Percentiles rank a stretch among this genome's conserved stretches.
Evolutionary conservation across 805 yeast species (phyloP).

Genomic region (Dipodascus geniculatus): DNA sequence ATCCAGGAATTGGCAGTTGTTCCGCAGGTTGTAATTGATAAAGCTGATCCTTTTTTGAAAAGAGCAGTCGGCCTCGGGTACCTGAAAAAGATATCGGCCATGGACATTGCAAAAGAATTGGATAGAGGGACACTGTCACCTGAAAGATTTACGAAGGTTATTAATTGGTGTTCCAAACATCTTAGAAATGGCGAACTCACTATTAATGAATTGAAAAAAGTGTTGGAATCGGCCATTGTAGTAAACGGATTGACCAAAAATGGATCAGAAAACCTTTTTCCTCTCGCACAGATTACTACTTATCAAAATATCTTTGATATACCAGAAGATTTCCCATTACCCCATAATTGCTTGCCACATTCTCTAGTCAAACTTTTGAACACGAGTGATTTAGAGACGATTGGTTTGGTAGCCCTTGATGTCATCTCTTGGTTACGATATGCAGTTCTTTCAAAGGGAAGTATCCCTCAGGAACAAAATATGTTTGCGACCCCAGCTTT

Average conservation of each 20-base stretch:
- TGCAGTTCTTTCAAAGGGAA: conserved; percentile 6
- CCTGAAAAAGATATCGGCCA: conserved; percentile 15
- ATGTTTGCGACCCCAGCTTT: conserved; percentile 16
- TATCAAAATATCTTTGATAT: conserved; percentile 18
- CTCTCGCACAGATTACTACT: conserved; percentile 14
- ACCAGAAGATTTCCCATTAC: conserved; percentile 21
- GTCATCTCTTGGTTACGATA: conserved; percentile 17
- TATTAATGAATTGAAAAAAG: conserved; percentile 8
- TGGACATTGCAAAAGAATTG: conserved; percentile 22
- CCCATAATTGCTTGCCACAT: conserved; percentile 23
- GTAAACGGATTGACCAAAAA: conserved; percentile 12
- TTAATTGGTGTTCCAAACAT: conserved; percentile 21
- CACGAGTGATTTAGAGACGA: conserved; percentile 11
- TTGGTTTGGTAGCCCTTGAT: conserved; percentile 21
- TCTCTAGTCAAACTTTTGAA: conserved; percentile 12
- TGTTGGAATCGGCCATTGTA: conserved; percentile 17
- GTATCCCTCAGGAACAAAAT: conserved; percentile 11
- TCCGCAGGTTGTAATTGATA: conserved; percentile 12
- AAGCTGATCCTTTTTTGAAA: conserved; percentile 19
- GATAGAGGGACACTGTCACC: conserved; percentile 18
- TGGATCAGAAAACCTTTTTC: background rate
- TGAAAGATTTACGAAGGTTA: conserved; percentile 13
- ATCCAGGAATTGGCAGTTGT: conserved; percentile 20
- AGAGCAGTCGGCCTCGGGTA: conserved; percentile 16
- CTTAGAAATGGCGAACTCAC: conserved; percentile 9